Conservation (phyloP, 495 filamentous ascomycete species). For the Hypoxylon lenormandii region DNA sequence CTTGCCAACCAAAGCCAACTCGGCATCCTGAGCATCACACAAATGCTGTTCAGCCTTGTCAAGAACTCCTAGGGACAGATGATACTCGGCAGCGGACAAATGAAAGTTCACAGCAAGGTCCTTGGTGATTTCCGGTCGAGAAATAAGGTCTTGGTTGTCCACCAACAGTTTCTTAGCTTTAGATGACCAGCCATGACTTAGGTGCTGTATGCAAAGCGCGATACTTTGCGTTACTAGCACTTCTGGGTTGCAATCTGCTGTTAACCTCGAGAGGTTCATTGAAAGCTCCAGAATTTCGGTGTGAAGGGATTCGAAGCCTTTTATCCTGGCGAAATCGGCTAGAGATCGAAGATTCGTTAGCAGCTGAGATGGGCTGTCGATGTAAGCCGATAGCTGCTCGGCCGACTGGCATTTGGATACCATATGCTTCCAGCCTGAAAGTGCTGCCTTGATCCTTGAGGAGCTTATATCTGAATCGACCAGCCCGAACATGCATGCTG, state of each 20-base stretch:
- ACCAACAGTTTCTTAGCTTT: conserved; percentile 75
- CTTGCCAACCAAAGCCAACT: conserved; percentile 29
- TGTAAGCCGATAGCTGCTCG: conserved; percentile 62
- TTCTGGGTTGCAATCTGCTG: conserved; percentile 63
- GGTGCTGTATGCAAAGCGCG: conserved; percentile 75
- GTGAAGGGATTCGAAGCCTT: conserved; percentile 66
- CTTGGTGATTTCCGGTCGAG: conserved; percentile 32
- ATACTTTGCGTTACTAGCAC: conserved; percentile 70
- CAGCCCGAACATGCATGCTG: conserved; percentile 67
- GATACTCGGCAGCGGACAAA: conserved; percentile 78
- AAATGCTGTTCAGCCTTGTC: conserved; percentile 66
- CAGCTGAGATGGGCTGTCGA: conserved; percentile 73
- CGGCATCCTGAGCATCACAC: conserved; percentile 52
- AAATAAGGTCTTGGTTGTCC: conserved; percentile 63
- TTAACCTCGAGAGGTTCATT: conserved; percentile 67
- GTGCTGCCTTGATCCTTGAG: conserved; percentile 60
- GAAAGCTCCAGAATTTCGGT: conserved; percentile 62
- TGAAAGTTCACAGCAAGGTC: conserved; percentile 67
- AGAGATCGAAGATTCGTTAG: conserved; percentile 73
- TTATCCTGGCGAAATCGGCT: conserved; percentile 82
- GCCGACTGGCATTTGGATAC: conserved; percentile 61
- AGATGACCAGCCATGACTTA: conserved; percentile 78
- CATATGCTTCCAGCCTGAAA: conserved; percentile 66
- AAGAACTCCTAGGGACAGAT: conserved; percentile 73
- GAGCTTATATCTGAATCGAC: conserved; percentile 62